A percentile compares a stretch with the other conserved stretches of the same genome.
Conservation (phyloP, 2,329 filamentous ascomycete genomes). For the Metarhizium rileyi region DNA sequence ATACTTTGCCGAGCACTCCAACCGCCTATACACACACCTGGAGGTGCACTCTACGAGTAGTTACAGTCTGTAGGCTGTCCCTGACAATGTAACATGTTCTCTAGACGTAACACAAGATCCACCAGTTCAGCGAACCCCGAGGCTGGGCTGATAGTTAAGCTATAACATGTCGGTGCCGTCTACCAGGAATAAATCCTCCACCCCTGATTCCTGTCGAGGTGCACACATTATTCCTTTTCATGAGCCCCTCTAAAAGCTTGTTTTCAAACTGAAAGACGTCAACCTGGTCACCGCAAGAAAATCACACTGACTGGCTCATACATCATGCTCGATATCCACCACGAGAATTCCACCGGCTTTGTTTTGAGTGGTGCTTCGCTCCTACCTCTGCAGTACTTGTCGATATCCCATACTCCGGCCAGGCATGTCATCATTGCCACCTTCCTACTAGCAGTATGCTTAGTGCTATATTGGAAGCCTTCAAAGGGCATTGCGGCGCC, state of each 20-base stretch:
- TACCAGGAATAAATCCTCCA: too few species aligned
- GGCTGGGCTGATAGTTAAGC: too few species aligned
- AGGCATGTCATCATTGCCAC: not conserved
- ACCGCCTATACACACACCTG: not conserved
- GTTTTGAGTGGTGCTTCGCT: not conserved
- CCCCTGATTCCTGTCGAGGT: not conserved
- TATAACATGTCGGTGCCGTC: not conserved
- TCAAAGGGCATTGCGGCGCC: constrained; percentile 1
- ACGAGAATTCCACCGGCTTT: not conserved
- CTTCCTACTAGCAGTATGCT: not conserved
- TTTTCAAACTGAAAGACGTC: too few species aligned
- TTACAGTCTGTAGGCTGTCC: not conserved
- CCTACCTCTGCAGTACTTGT: not conserved
- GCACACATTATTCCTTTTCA: not conserved
- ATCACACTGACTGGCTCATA: not conserved
- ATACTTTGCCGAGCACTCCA: not conserved
- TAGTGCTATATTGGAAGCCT: not conserved
- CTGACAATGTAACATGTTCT: not conserved
- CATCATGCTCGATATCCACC: not conserved
- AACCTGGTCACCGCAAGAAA: not conserved
- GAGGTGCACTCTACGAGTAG: not conserved
- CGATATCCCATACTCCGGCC: not conserved
- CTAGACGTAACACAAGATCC: not conserved
- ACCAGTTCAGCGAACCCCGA: not conserved
- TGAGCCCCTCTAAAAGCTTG: not conserved